These are phyloP conservation scores for Cryptococcus depauperatus DNA, from an alignment of 1,284 basidiomycete genomes.

Conservation along the genomic window DNA sequence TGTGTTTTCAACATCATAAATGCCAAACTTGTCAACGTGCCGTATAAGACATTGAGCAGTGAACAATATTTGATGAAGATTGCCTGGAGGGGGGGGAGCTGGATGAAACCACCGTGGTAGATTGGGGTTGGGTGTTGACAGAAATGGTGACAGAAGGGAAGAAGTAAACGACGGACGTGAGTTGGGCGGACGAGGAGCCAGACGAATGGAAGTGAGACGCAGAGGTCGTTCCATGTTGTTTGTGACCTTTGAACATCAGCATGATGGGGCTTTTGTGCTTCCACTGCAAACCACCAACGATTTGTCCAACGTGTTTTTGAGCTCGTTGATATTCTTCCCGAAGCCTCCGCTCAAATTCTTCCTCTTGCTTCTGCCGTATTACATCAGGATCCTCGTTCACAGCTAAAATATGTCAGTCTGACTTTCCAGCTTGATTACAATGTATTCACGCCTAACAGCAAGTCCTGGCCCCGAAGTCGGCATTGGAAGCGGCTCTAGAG, in stretches of 20 bases:
- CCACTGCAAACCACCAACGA: slow-evolving; percentile 51
- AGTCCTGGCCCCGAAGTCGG: slow-evolving; percentile 6
- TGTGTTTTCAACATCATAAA: slow-evolving; percentile 59
- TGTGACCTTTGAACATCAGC: slow-evolving; percentile 51
- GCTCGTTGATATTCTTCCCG: slow-evolving; percentile 69
- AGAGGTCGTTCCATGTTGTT: slow-evolving; percentile 56
- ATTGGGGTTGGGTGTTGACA: slow-evolving; percentile 36
- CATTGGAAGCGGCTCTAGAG: slow-evolving; percentile 12
- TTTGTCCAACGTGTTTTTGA: slow-evolving; percentile 57
- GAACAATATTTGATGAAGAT: slow-evolving; percentile 60
- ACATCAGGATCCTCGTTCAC: slow-evolving; percentile 46
- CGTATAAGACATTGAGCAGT: slow-evolving; percentile 60
- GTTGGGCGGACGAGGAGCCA: slow-evolving; percentile 60
- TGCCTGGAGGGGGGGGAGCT: slow-evolving; percentile 39
- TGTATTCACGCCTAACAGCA: slow-evolving; percentile 7
- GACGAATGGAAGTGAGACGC: slow-evolving; percentile 64
- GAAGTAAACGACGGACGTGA: slow-evolving; percentile 74
- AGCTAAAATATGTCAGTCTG: slow-evolving; percentile 1
- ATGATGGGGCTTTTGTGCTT: slow-evolving; percentile 4
- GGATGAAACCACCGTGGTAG: slow-evolving; percentile 33
- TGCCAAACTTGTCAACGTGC: slow-evolving; percentile 60
- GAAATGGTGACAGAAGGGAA: slow-evolving; percentile 64
- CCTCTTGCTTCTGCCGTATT: slow-evolving; percentile 60
- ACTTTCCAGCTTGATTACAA: not conserved
- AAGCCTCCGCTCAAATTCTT: slow-evolving; percentile 58